Percentiles rank a stretch among this genome's conserved stretches.
These are phyloP conservation scores for Scytalidium sp. DNA, from an alignment of 2,329 filamentous ascomycete genomes.

Conservation along the genomic window DNA sequence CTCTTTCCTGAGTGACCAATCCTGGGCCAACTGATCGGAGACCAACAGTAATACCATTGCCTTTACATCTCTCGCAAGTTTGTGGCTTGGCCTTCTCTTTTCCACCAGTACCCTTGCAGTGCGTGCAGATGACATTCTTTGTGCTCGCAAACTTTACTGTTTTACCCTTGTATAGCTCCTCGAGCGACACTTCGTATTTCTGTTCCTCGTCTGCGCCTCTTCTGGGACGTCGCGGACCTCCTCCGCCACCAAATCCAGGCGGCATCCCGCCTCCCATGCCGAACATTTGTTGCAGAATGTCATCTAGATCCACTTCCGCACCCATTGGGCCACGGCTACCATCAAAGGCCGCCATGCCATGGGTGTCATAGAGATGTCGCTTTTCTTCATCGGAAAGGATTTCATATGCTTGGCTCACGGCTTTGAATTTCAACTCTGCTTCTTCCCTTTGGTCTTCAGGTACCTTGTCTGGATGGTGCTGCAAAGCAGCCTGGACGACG, in stretches of 20 bases:
- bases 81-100: conserved; percentile 88
- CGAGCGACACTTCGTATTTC: conserved; percentile 84
- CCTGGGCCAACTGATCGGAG: conserved; percentile 84
- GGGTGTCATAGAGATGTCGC: conserved; percentile 84
- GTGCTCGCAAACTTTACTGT: conserved; percentile 95
- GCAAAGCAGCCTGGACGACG: conserved; percentile 67
- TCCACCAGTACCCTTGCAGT: conserved; percentile 85
- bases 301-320: conserved; percentile 80
- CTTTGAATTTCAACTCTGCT: conserved; percentile 90
- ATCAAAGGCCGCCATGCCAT: conserved; percentile 96
- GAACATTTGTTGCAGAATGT: conserved; percentile 93
- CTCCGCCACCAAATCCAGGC: conserved; percentile 25
- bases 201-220: conserved; percentile 84
- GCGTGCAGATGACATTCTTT: conserved; percentile 85
- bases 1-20: conserved; percentile 75
- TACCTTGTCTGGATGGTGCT: conserved; percentile 94
- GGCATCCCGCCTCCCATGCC: conserved; percentile 52
- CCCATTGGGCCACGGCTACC: conserved; percentile 60
- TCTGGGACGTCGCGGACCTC: conserved; percentile 57
- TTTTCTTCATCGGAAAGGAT: conserved; percentile 96
- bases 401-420: conserved; percentile 91
- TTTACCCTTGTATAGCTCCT: conserved; percentile 98
- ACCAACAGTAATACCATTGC: conserved; percentile 72
- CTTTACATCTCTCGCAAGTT: conserved; percentile 80
- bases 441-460: conserved; percentile 78